phyloP scores from a whole-genome alignment of 495 filamentous ascomycete genomes.

The Neurospora sp. region DNA sequence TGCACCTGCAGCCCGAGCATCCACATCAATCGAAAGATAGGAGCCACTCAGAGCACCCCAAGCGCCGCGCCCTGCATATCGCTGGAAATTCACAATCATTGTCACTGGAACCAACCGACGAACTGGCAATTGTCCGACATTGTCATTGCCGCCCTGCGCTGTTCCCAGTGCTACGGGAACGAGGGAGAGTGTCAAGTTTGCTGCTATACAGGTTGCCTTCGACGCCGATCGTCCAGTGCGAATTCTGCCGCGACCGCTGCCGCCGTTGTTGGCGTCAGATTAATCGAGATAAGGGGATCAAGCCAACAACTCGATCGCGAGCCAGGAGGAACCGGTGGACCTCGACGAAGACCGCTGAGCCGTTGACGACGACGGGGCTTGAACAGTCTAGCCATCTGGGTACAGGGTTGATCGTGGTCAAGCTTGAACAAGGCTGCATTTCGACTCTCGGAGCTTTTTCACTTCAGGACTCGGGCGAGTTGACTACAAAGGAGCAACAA shows the following conservation, averaged over 20 bases:
- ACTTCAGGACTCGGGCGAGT: background rate
- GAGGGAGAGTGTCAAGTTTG: background rate
- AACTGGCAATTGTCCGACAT: slow-evolving; percentile 1
- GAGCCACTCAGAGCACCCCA: background rate
- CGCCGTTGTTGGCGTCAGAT: background rate
- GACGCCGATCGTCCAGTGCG: background rate
- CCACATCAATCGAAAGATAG: background rate
- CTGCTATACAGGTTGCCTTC: background rate
- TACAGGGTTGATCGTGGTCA: background rate
- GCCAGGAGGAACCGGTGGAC: background rate
- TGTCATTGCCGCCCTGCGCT: background rate
- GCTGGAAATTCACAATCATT: slow-evolving; percentile 1
- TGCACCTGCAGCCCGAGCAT: background rate
- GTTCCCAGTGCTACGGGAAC: background rate
- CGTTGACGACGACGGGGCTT: background rate
- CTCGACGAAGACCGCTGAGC: background rate
- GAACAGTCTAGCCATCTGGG: background rate
- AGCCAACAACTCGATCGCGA: background rate
- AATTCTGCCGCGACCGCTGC: background rate
- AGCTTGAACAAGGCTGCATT: background rate
- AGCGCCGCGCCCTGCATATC: slow-evolving; percentile 1
- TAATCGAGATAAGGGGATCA: background rate
- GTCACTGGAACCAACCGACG: background rate
- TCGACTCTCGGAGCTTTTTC: background rate
- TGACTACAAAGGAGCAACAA: background rate